phyloP scores from a whole-genome alignment of 257 asterid species.

The Handroanthus guayacan region DNA sequence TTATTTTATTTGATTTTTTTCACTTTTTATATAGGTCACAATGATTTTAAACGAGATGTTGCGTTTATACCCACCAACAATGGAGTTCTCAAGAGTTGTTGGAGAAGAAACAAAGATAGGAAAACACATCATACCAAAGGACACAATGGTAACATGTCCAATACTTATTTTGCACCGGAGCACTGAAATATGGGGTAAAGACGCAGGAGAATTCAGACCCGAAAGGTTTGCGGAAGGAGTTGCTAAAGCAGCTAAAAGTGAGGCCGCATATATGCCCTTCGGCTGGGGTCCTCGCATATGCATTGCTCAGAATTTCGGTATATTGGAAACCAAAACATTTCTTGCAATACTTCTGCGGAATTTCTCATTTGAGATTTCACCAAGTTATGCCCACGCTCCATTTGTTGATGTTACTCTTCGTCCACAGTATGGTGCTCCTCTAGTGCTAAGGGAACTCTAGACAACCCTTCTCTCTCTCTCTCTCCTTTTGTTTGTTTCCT shows the following conservation, averaged over 20 bases:
- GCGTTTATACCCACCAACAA: conserved; percentile 37
- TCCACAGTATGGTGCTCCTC: conserved; percentile 43
- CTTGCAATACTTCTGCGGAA: conserved; percentile 33
- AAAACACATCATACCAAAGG: not conserved
- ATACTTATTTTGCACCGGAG: conserved; percentile 29
- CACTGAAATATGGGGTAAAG: conserved; percentile 43
- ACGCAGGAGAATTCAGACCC: conserved; percentile 42
- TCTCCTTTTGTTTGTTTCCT: no score
- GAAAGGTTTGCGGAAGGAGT: conserved; percentile 38
- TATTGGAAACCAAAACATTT: conserved; percentile 35
- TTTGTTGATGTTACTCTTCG: not conserved
- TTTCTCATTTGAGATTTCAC: conserved; percentile 36
- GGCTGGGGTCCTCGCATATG: conserved; percentile 50
- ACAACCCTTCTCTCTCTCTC: no score
- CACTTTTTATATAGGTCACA: conserved; percentile 11
- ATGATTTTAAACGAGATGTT: conserved; percentile 38
- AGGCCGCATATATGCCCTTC: conserved; percentile 38
- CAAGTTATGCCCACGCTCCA: conserved; percentile 32
- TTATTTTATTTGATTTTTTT: no score
- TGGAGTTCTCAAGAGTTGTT: conserved; percentile 28
- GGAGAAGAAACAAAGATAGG: not conserved
- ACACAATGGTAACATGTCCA: conserved; percentile 18
- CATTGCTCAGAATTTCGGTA: conserved; percentile 33
- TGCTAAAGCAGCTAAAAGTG: conserved; percentile 40
- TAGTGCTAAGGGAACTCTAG: conserved; percentile 4